Evolutionary conservation across 306 rosid species (phyloP), one percentile per base, ranked within the genome.

Genomic region (Oemleria cerasiformis): DNA sequence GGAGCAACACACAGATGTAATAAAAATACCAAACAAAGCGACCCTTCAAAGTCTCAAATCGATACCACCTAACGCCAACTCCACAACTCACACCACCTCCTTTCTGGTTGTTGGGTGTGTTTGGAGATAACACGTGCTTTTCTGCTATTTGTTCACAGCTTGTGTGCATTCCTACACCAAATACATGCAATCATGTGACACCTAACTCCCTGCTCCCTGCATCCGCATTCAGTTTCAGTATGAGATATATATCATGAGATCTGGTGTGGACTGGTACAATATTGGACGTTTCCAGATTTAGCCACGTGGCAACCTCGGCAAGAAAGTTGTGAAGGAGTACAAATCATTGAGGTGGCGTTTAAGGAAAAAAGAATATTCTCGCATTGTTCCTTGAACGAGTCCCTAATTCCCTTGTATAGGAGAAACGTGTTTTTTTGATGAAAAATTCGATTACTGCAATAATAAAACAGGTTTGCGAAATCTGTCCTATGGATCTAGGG

Each of bases 11-110:
- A 25, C 2, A 25, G 2, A 25, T 25, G 30, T 30, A 30, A 6
- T n/a, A 12, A 30, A 7, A 44, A 23, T 39, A 78, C 75, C 75
- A 40, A 79, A 74, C 59, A 54, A 77, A 78, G 21, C 80, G 71
- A 56, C 68, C 80, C 78, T 68, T 79, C 75, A 72, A 78, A 72
- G 81, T 17, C 74, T 61, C 71, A 64, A 75, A 56, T 43, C 9
- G 50, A 53, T 50, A 48, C 79, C 78, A 82, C 84, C 88, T 56
- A 82, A 73, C 84, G 30, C 67, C 36, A 54, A 5, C 55, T 42
- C 8, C 39, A 48, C 57, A 19, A 30, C 36, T 30, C 54, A 1
- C 34, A 10, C 23, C 56, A 19, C 30, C 60, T 10, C 51, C 54
- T 15, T 39, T 38, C 7, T 61, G 47, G 25, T 15, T 38, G 1